These are phyloP conservation scores for Excoecaria agallocha DNA, from an alignment of 345 rosid genomes.

Conservation along the genomic window DNA sequence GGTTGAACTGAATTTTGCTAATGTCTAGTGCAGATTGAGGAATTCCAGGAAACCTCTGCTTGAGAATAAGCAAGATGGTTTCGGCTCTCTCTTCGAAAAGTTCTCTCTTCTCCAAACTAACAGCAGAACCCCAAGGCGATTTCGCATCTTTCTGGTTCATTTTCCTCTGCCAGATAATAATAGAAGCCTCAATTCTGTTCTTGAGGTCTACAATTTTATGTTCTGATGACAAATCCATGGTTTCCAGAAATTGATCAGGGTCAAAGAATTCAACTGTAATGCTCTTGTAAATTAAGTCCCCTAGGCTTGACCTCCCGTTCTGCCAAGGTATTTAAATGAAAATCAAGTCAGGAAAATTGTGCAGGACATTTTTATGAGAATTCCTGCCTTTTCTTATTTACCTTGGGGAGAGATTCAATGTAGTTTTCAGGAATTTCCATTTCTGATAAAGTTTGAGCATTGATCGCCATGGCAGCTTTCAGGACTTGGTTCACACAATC, in stretches of 20 bases:
- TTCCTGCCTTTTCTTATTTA: constrained; percentile 7
- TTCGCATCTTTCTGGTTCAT: constrained; percentile 78
- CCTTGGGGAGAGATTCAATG: constrained; percentile 88
- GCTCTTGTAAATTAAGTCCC: constrained; percentile 64
- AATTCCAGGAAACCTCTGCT: constrained; percentile 75
- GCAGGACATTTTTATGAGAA: background rate
- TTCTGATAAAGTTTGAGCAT: constrained; percentile 78
- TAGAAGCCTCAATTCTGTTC: constrained; percentile 85
- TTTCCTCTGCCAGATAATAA: constrained; percentile 84
- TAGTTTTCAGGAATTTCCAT: constrained; percentile 88
- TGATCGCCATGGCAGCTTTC: constrained; percentile 95
- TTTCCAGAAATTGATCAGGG: constrained; percentile 66
- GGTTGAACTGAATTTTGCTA: constrained; percentile 75
- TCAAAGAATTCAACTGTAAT: constrained; percentile 76
- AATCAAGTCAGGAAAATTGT: constrained; percentile 10
- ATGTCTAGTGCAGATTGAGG: constrained; percentile 83
- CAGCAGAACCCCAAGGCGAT: constrained; percentile 80
- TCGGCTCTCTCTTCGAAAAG: constrained; percentile 88
- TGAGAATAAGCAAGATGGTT: constrained; percentile 68
- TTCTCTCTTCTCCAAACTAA: constrained; percentile 85
- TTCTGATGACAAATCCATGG: constrained; percentile 72
- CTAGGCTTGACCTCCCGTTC: constrained; percentile 89
- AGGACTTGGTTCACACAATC: constrained; percentile 88
- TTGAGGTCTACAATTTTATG: constrained; percentile 80
- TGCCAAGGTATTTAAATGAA: constrained; percentile 17